Conservation (phyloP, 163 green algal species). For the Chlamydomonas reinhardtii region DNA sequence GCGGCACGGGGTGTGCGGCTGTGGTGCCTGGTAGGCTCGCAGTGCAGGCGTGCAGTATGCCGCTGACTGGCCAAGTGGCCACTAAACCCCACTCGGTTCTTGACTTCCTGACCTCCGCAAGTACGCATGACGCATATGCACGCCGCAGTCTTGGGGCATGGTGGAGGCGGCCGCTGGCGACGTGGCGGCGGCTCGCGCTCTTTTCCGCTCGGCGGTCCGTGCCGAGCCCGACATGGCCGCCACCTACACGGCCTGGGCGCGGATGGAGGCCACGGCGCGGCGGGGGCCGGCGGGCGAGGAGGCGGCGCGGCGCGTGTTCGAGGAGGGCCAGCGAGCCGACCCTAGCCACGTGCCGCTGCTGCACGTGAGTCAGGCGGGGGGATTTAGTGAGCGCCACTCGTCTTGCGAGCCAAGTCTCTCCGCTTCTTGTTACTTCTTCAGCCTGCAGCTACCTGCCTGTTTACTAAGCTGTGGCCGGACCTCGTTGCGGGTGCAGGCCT, state of each 20-base stretch:
- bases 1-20: too few species aligned
- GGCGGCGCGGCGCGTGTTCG: constrained; percentile 48
- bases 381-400: not conserved
- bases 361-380: constrained; percentile 51
- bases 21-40: too few species aligned
- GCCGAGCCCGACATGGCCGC: constrained; percentile 21
- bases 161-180: constrained; percentile 65
- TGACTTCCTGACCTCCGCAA: too few species aligned
- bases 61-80: too few species aligned
- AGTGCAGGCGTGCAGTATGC: too few species aligned
- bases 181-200: constrained; percentile 39
- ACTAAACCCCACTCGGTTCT: too few species aligned
- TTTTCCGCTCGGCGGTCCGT: constrained; percentile 59
- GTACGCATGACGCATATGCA: too few species aligned
- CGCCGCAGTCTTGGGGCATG: constrained; percentile 67
- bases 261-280: constrained; percentile 38
- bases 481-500: constrained; percentile 56
- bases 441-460: too few species aligned
- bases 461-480: too few species aligned
- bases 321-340: constrained; percentile 23
- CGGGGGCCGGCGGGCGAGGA: not conserved
- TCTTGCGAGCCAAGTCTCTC: too few species aligned
- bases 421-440: too few species aligned
- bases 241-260: constrained; percentile 52
- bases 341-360: constrained; percentile 51